phyloP scores from a whole-genome alignment of 1,284 basidiomycete species.

The Marasmius sp. region DNA sequence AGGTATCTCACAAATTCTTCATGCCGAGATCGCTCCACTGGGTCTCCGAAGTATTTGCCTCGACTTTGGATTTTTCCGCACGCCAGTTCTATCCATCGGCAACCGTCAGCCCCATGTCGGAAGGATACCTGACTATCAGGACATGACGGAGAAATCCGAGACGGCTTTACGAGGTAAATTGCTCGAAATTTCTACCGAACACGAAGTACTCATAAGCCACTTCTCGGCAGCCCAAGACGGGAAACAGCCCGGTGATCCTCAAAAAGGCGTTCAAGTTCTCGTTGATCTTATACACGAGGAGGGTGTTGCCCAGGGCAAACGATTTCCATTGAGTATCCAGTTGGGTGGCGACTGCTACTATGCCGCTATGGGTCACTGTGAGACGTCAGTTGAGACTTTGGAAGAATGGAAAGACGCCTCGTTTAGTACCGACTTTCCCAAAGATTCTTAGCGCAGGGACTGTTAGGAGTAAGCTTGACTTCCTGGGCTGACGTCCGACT shows the following conservation, averaged over 20 bases:
- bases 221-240: conserved; percentile 6
- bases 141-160: conserved; percentile 26
- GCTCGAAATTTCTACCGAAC: neutral
- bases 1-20: conserved; percentile 28
- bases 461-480: too few relatives aligned
- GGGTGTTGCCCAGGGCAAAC: conserved; percentile 17
- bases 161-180: conserved; percentile 25
- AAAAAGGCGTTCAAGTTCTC: conserved; percentile 17
- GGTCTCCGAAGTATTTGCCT: conserved; percentile 42
- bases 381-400: conserved; percentile 2
- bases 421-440: neutral
- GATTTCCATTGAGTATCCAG: conserved; percentile 6
- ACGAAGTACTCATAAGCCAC: neutral
- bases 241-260: conserved; percentile 19
- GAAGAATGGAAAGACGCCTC: conserved; percentile 17
- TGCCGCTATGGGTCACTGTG: conserved; percentile 3
- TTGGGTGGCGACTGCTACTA: conserved; percentile 18
- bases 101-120: conserved; percentile 29
- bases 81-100: conserved; percentile 31
- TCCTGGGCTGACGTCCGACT: too few relatives aligned
- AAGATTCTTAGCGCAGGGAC: neutral
- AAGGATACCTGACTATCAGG: conserved; percentile 38
- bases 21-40: conserved; percentile 40
- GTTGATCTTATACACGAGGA: conserved; percentile 19
- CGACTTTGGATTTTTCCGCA: conserved; percentile 46